phyloP scores from a whole-genome alignment of 139 green algal genomes.

The Tetratostichococcus sp. region DNA sequence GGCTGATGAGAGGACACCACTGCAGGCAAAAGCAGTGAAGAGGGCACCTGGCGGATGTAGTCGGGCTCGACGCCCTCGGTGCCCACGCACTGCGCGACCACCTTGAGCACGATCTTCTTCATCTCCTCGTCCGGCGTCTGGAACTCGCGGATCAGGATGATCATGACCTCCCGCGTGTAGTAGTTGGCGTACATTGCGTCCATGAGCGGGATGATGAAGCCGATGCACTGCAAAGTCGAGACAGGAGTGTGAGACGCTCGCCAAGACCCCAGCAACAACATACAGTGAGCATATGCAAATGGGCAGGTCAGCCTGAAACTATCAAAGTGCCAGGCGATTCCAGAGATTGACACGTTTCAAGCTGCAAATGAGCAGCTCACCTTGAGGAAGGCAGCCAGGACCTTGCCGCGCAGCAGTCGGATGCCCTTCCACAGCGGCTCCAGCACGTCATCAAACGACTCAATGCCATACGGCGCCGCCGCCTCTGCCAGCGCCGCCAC shows the following conservation, averaged over 20 bases:
- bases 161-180: conserved; percentile 97
- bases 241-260: no score
- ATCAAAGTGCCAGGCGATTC: no score
- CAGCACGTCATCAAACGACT: conserved; percentile 97
- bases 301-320: no score
- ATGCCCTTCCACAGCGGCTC: conserved; percentile 98
- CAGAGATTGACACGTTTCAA: no score
- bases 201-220: conserved; percentile 99
- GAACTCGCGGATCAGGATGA: conserved; percentile 97
- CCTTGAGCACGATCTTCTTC: conserved; percentile 99
- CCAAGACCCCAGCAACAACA: neutral
- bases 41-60: conserved; percentile 78
- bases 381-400: conserved; percentile 13
- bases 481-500: conserved; percentile 95
- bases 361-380: no score
- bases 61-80: conserved; percentile 94
- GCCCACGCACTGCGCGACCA: conserved; percentile 96
- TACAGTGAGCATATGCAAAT: no score
- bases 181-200: conserved; percentile 97
- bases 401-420: conserved; percentile 86
- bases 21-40: no score
- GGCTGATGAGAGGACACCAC: no score
- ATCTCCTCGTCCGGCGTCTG: conserved; percentile 98
- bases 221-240: conserved; percentile 90
- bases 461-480: conserved; percentile 93